These are phyloP conservation scores for Agastache rugosa DNA, from an alignment of 257 asterid genomes.

Conservation along the genomic window DNA sequence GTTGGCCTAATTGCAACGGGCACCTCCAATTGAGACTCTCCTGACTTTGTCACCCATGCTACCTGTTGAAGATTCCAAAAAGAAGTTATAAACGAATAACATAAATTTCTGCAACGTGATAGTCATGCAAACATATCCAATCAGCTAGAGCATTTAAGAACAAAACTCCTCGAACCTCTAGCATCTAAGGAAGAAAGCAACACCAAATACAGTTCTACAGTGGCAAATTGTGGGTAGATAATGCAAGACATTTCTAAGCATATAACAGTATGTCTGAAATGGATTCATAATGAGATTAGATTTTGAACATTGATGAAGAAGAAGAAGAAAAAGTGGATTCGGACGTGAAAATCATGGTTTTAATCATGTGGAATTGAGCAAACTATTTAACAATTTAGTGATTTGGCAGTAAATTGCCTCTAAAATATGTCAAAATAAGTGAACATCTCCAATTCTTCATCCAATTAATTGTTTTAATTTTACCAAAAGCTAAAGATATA, in stretches of 20 bases:
- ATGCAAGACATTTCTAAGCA: background rate
- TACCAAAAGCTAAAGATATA: background rate
- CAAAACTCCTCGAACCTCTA: background rate
- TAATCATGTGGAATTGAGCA: background rate
- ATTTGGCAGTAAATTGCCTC: background rate
- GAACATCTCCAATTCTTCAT: background rate
- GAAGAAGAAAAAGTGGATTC: background rate
- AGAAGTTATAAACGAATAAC: background rate
- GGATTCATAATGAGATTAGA: background rate
- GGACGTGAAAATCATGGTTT: background rate
- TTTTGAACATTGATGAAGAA: background rate
- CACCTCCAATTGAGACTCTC: conserved; percentile 84
- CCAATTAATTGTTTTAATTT: background rate
- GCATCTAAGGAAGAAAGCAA: background rate
- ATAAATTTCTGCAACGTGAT: background rate
- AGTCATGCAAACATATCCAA: background rate
- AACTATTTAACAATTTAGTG: background rate
- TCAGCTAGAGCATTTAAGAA: background rate
- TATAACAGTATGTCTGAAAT: background rate
- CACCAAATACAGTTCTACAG: background rate
- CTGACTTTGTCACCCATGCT: conserved; percentile 99
- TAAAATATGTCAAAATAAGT: background rate
- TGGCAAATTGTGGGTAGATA: background rate
- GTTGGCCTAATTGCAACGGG: conserved; percentile 99
- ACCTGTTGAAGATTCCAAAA: conserved; percentile 54